Percentiles rank a stretch among this genome's conserved stretches.
Evolutionary conservation across 768 basidiomycete species (phyloP).

Genomic region (Serendipita vermifera): DNA sequence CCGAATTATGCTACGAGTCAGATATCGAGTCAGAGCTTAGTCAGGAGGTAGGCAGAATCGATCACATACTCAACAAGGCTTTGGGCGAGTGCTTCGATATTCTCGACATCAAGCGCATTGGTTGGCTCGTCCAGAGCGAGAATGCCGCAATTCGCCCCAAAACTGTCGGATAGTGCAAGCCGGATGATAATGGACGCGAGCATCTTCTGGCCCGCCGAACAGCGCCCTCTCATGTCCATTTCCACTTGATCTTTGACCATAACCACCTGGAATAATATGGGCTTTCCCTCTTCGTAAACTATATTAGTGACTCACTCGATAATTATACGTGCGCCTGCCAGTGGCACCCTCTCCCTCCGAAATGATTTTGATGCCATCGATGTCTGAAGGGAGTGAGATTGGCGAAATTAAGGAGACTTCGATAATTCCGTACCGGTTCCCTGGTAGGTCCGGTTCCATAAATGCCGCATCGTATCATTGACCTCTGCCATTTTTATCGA

Average conservation of each 20-base stretch:
- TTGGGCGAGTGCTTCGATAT: conserved; percentile 84
- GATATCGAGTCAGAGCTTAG: neutral
- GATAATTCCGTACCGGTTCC: conserved; percentile 60
- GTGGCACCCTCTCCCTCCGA: conserved; percentile 86
- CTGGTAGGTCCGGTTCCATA: conserved; percentile 99
- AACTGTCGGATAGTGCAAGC: conserved; percentile 91
- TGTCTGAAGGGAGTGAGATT: conserved; percentile 42
- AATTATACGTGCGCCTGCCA: conserved; percentile 92
- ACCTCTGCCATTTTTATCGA: conserved; percentile 98
- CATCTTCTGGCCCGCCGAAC: conserved; percentile 98
- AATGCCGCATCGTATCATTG: conserved; percentile 90
- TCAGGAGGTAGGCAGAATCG: neutral
- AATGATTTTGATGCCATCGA: conserved; percentile 90
- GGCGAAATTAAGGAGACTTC: neutral
- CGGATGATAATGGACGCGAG: conserved; percentile 96
- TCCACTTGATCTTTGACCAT: conserved; percentile 99
- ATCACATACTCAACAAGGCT: conserved; percentile 77
- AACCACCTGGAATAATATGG: conserved; percentile 52
- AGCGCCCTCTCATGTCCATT: conserved; percentile 99
- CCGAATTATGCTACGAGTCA: conserved; percentile 66
- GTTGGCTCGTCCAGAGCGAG: conserved; percentile 97
- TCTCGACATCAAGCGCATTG: conserved; percentile 90
- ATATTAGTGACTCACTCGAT: conserved; percentile 47
- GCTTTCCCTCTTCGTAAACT: neutral
- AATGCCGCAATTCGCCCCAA: conserved; percentile 95